Evolutionary conservation across 78 protist species (phyloP), one percentile per base, ranked within the genome.

Genomic region (Cavenderia fasciculata): DNA sequence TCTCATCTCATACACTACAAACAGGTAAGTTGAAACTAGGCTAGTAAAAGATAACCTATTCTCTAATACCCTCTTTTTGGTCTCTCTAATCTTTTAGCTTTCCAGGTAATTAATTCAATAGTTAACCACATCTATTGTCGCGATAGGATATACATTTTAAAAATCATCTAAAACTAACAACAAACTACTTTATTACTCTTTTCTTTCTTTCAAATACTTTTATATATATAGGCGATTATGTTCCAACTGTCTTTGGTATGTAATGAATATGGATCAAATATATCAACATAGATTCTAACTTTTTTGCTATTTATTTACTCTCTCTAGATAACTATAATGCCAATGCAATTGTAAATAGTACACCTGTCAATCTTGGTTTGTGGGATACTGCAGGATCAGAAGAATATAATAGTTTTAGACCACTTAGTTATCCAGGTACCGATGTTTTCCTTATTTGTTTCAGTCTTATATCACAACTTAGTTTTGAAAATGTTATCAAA

Each of bases 301-400:
- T 23, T 54, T n/a, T 40, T n/a, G 33, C 11, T n/a, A 19, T 65
- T 2, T 65, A 10, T 40, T 6, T 27, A 31, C 8, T 59, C 6
- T 59, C 21, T 29, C 31, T 40, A 78, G 87, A 87, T 56, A 90
- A 90, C 34, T 90, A 90, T 85, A 90, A 74, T n/a, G 94, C 94
- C 36, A 78, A 90, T 57, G 94, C 94, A 46, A 82, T 90, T 29
- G 94, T 90, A 34, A 85, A 90, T 59, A 85, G 75, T 57, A 59
- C 77, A 44, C 87, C 94, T 52, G 87, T 90, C 16, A 63, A 57
- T 61, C 31, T 90, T 21, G 94, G 94, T 12, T 51, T 90, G 7
- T 90, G 94, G 94, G 94, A 90, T 74, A 90, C 94, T 51, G 94
- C 94, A 21, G 94, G 84, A 57, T 78, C 91, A 6, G 94, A 90